Evolutionary conservation across 345 rosid genomes (phyloP).

Genomic region (Raphanus sativus): DNA sequence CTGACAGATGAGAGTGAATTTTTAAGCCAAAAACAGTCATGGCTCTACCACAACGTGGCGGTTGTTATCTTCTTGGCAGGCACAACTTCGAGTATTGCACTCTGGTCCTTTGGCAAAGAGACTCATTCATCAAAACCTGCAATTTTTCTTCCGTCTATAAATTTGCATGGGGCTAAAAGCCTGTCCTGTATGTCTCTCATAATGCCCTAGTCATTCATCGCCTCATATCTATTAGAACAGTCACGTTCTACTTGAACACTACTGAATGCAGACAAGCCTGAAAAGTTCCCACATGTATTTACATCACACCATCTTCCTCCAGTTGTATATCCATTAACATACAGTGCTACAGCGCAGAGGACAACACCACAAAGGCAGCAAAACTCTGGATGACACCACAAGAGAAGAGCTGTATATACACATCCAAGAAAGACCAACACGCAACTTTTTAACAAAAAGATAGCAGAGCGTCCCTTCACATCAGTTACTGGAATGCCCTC

Average conservation of each 20-base stretch:
- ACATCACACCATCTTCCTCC: background rate
- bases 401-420: slow-evolving; percentile 10
- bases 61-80: slow-evolving; percentile 4
- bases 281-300: slow-evolving; percentile 11
- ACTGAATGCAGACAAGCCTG: background rate
- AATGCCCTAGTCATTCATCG: background rate
- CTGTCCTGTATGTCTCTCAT: background rate
- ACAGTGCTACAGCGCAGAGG: background rate
- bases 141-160: background rate
- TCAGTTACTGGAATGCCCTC: background rate
- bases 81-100: slow-evolving; percentile 8
- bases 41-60: background rate
- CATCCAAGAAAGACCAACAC: background rate
- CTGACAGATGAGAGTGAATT: background rate
- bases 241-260: slow-evolving; percentile 4
- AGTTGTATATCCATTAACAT: background rate
- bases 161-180: background rate
- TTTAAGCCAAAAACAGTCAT: slow-evolving; percentile 10
- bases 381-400: background rate
- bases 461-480: slow-evolving; percentile 13
- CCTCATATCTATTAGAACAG: slow-evolving; percentile 3
- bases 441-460: background rate
- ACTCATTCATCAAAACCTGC: slow-evolving; percentile 10
- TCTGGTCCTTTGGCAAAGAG: background rate
- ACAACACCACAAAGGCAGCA: background rate